Conservation (phyloP, 305 asterid species). For the Fraxinus floribunda region DNA sequence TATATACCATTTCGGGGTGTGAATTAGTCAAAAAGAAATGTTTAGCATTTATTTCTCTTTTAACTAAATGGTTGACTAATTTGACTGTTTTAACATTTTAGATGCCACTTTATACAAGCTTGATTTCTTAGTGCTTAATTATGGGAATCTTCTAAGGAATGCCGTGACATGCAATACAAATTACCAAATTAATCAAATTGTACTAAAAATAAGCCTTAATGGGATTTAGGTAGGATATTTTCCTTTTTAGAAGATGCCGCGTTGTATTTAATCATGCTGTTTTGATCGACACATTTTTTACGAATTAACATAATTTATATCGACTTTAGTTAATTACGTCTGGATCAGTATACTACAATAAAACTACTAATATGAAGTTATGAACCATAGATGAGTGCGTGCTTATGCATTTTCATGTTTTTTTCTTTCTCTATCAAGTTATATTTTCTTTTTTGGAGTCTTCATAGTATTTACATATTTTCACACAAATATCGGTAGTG, state of each 20-base stretch:
- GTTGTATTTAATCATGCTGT: background rate
- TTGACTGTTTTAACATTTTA: background rate
- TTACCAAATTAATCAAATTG: background rate
- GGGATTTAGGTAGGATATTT: background rate
- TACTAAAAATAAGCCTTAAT: background rate
- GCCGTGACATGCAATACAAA: background rate
- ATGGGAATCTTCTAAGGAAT: background rate
- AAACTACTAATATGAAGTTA: background rate
- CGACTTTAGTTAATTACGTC: background rate
- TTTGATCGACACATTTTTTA: background rate
- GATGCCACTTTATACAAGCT: background rate
- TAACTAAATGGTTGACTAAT: background rate
- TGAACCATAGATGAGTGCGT: background rate
- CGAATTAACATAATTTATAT: background rate
- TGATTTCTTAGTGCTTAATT: background rate
- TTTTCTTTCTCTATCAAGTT: background rate
- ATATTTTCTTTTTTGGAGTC: background rate
- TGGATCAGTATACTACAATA: background rate
- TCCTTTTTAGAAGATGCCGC: background rate
- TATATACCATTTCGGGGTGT: background rate
- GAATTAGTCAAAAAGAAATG: background rate
- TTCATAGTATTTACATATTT: background rate
- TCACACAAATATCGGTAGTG: background rate
- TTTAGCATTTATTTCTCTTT: background rate
- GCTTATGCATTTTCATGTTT: background rate